Base-by-base conservation (phyloP, 1,139 yeast genomes). In the Candida tetrigidarum region DNA sequence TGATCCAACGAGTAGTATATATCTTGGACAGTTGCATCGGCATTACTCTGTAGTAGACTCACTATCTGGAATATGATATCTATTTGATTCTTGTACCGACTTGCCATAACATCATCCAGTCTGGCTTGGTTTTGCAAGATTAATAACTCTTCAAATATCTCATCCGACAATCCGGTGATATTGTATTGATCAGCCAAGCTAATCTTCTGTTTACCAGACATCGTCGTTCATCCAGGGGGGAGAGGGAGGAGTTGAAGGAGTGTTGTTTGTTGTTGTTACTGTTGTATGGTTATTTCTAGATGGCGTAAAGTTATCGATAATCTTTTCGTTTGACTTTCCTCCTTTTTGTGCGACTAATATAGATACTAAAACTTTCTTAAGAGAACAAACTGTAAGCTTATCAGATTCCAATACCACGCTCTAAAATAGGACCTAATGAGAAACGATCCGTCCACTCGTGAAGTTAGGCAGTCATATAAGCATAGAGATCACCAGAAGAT, bases 41-140 rank as follows among this genome's bases (percentile, higher is more conserved):
- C n/a, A 15, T 23, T 19, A 54, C 19, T 44, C 39, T 7, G 49
- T 40, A 66, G 51, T 11, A 47, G 42, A 16, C 42, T 29, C 10
- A 42, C 45, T 10, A 58, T 43, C 18, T 47, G 48, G 43, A 69
- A 67, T 10, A 73, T 58, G 12, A 52, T 47, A 45, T 71, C 59
- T 22, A 74, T 69, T 32, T 65, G 55, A 14, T 28, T 32, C 20
- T 47, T 45, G 36, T 46, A 47, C 7, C 25, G 25, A 14, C 39
- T 19, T 12, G 43, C 43, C 6, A 41, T 23, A 16, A 28, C 43
- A 37, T 51, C 53, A 22, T 48, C 47, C 12, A 26, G 8, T 16
- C 37, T 32, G 11, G 51, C 46, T 20, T 41, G 39, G 20, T 20
- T 27, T 37, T 49, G 53, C n/a, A 27, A 36, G 12, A 41, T 29